Conservation (phyloP, 2,329 filamentous ascomycete genomes). For the Capronia americana region DNA sequence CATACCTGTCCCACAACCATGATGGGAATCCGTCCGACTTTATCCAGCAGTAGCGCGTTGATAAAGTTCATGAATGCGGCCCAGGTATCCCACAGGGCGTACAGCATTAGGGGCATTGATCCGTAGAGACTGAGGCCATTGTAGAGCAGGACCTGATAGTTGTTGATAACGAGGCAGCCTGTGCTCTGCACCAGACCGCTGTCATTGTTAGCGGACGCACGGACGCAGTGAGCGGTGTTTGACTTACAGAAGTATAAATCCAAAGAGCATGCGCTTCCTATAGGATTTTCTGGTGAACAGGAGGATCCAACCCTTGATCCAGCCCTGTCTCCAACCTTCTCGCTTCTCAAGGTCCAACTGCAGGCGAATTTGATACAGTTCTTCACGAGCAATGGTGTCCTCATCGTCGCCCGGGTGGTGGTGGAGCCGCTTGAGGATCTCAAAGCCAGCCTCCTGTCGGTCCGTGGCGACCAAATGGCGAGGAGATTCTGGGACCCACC, state of each 20-base stretch:
- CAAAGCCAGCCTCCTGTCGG: constrained; percentile 23
- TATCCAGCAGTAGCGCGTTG: constrained; percentile 28
- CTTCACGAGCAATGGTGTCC: constrained; percentile 46
- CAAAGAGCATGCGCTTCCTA: constrained; percentile 33
- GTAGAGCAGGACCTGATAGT: constrained; percentile 55
- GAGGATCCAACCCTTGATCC: constrained; percentile 28
- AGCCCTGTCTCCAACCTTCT: constrained; percentile 31
- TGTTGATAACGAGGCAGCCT: constrained; percentile 49
- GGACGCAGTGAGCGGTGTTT: constrained; percentile 35
- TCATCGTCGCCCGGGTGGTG: constrained; percentile 45
- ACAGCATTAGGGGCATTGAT: constrained; percentile 52
- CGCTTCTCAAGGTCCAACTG: constrained; percentile 32
- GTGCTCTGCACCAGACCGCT: constrained; percentile 27
- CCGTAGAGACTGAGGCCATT: constrained; percentile 49
- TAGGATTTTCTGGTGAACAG: constrained; percentile 32
- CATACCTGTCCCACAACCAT: constrained; percentile 36
- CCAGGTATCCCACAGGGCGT: constrained; percentile 48
- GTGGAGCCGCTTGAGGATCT: constrained; percentile 24
- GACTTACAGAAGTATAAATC: constrained; percentile 41
- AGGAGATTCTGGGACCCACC: constrained; percentile 27
- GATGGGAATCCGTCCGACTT: constrained; percentile 29
- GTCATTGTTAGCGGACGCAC: constrained; percentile 3
- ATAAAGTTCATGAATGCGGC: constrained; percentile 29
- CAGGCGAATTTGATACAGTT: constrained; percentile 47
- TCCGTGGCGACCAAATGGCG: constrained; percentile 22